phyloP scores from a whole-genome alignment of 139 green algal genomes.

The Chlamydomonas sphaeroides region DNA sequence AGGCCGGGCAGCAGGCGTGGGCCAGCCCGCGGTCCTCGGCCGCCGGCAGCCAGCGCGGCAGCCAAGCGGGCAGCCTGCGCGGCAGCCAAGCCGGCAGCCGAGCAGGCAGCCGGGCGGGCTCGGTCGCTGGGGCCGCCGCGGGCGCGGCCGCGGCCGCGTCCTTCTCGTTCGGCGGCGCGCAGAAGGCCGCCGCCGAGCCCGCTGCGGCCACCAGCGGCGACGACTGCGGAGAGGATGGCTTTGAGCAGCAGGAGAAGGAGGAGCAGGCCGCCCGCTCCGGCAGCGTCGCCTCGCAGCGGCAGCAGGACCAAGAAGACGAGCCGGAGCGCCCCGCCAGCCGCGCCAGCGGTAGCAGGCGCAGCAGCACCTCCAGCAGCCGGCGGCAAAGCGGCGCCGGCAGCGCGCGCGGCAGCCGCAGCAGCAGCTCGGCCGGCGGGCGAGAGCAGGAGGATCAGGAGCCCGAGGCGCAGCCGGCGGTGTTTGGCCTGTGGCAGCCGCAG shows the following conservation, averaged over 20 bases:
- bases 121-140: neutral
- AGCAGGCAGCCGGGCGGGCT: neutral
- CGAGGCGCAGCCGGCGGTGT: too few species aligned
- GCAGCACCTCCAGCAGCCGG: too few species aligned
- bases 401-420: too few species aligned
- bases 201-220: neutral
- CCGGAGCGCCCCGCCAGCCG: neutral
- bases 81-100: neutral
- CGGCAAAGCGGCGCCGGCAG: too few species aligned
- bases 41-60: neutral
- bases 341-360: neutral
- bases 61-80: neutral
- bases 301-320: too few species aligned
- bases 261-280: too few species aligned
- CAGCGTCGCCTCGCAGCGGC: too few species aligned
- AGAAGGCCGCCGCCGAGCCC: neutral
- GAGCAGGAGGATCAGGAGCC: too few species aligned
- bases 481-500: too few species aligned
- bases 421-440: too few species aligned
- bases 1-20: neutral
- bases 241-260: neutral
- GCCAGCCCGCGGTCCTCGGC: neutral
- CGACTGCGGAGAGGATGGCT: neutral
- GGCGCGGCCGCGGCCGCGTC: neutral
- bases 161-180: neutral